A percentile compares a stretch with the other conserved stretches of the same genome.
Conservation (phyloP, 2,329 filamentous ascomycete species). For the Pyrenochaeta sp. region DNA sequence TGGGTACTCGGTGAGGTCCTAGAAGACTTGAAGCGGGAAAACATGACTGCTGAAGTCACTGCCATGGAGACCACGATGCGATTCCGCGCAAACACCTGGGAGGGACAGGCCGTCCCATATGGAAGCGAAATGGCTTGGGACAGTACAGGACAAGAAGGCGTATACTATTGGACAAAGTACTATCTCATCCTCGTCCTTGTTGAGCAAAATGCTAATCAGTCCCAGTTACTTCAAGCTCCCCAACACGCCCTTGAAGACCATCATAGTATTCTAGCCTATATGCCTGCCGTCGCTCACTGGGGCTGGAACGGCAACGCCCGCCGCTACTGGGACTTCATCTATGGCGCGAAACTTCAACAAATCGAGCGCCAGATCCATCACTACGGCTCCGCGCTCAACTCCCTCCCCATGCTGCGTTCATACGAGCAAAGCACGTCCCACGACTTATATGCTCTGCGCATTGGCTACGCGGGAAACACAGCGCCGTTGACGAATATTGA, state of each 20-base stretch:
- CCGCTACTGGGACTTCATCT: conserved; percentile 67
- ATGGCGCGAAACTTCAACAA: conserved; percentile 51
- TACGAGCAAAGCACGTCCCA: conserved; percentile 58
- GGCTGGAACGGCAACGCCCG: conserved; percentile 69
- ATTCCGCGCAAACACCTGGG: conserved; percentile 59
- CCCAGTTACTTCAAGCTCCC: conserved; percentile 58
- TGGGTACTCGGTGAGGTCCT: conserved; percentile 64
- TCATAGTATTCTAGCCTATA: conserved; percentile 64
- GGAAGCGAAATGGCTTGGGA: conserved; percentile 71
- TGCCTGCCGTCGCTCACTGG: conserved; percentile 67
- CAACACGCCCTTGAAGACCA: conserved; percentile 58
- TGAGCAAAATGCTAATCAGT: too few relatives aligned
- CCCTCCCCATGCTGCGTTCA: conserved; percentile 61
- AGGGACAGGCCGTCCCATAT: conserved; percentile 61
- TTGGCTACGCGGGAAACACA: conserved; percentile 62
- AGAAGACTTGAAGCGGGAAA: conserved; percentile 59
- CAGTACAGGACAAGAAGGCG: conserved; percentile 67
- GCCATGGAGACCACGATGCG: conserved; percentile 58
- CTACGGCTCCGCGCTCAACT: conserved; percentile 67
- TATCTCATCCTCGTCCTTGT: too few relatives aligned
- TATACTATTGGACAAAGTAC: conserved; percentile 64
- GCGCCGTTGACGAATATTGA: conserved; percentile 65
- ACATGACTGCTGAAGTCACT: conserved; percentile 48
- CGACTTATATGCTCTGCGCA: conserved; percentile 58
- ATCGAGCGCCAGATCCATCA: conserved; percentile 65